Conservation (phyloP, 345 rosid species). For the Moringa oleifera region DNA sequence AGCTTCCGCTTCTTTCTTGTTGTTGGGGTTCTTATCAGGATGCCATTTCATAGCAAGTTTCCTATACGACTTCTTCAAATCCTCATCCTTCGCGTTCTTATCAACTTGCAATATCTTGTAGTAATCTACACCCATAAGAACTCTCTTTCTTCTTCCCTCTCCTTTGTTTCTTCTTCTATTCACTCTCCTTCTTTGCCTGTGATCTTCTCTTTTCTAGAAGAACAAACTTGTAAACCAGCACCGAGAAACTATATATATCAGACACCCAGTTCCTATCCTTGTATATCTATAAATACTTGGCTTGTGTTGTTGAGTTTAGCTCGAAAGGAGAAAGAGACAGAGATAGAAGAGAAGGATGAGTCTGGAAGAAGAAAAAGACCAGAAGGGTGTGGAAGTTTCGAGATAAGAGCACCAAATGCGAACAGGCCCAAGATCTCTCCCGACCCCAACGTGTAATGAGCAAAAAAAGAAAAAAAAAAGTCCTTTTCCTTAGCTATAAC, state of each 20-base stretch:
- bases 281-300: no score
- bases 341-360: background rate
- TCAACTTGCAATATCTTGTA: slow-evolving; percentile 59
- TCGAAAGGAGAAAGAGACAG: background rate
- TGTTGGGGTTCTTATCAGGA: slow-evolving; percentile 85
- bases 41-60: slow-evolving; percentile 95
- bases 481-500: no score
- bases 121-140: slow-evolving; percentile 46
- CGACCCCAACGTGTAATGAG: background rate
- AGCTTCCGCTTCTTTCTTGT: slow-evolving; percentile 76
- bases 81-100: slow-evolving; percentile 63
- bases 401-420: background rate
- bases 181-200: background rate
- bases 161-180: background rate
- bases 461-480: no score
- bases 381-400: slow-evolving; percentile 31
- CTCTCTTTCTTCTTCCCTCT: background rate
- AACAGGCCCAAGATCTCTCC: background rate
- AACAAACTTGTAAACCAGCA: no score
- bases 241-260: no score
- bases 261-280: no score
- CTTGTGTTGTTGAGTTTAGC: no score
- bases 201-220: background rate
- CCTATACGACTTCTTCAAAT: slow-evolving; percentile 77
- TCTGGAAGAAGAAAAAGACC: slow-evolving; percentile 10